phyloP scores from a whole-genome alignment of 345 rosid species.

The Arabidopsis arenosa region DNA sequence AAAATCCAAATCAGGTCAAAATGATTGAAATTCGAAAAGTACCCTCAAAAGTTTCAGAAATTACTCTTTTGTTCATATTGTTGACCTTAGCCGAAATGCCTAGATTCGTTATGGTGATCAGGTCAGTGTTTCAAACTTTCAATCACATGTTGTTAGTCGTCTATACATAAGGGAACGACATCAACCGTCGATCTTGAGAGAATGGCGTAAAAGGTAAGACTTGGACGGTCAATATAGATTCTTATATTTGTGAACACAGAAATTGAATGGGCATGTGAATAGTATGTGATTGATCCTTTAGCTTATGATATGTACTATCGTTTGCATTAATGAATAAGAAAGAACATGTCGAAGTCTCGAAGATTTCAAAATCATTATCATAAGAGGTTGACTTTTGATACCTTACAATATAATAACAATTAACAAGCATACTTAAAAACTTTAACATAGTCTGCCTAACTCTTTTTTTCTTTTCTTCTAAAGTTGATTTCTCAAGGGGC shows the following conservation, averaged over 20 bases:
- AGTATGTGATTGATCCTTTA: conserved; percentile 4
- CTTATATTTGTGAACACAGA: not conserved
- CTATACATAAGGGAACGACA: not conserved
- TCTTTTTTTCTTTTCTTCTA: not conserved
- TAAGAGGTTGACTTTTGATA: conserved; percentile 18
- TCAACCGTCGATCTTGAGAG: not conserved
- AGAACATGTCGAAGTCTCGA: not conserved
- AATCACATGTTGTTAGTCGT: conserved; percentile 7
- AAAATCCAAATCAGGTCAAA: conserved; percentile 33
- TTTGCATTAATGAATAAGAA: conserved; percentile 10
- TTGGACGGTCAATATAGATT: conserved; percentile 12
- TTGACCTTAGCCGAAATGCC: conserved; percentile 8
- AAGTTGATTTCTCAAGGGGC: not conserved
- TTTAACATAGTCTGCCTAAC: not conserved
- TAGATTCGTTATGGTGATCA: not conserved
- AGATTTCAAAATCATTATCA: not conserved
- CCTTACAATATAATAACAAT: not conserved
- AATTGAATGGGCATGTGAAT: not conserved
- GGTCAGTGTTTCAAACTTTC: not conserved
- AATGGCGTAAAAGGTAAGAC: not conserved
- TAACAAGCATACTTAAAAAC: too few species aligned
- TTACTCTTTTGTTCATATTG: conserved; percentile 6
- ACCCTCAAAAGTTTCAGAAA: not conserved
- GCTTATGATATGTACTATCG: not conserved
- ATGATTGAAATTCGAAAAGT: conserved; percentile 1